Evolutionary conservation across 805 yeast genomes (phyloP), one percentile per base, ranked within the genome.

Genomic region (Scheffersomyces lignosus): DNA sequence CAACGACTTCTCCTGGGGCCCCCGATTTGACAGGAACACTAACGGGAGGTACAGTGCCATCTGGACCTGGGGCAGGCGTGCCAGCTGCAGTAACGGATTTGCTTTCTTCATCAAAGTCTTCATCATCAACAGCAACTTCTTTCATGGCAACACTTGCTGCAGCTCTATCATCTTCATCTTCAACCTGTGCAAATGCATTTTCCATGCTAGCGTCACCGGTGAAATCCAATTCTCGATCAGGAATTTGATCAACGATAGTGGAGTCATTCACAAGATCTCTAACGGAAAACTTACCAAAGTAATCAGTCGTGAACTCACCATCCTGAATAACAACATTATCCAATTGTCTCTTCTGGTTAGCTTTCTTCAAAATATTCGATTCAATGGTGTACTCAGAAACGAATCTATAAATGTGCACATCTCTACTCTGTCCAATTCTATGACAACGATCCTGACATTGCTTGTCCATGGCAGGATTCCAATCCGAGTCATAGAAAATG

Each of bases 381-480:
- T 93, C 99, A 43, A 93, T 93, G 3, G 99, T 93, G 65, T 78
- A 88, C 64, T 93, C 99, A 18, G 96, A 86, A 17, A 93, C 98
- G 62, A 93, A 85, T 43, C 99, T 72, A 67, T 95, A 93, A 39
- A 93, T 93, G 60, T 93, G 99, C 24, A 93, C 99, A 58, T 93
- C 99, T 54, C 99, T 75, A 13, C 95, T 88, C 61, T 93, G 99
- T 5, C 99, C 99, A 59, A 93, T 93, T 71, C 99, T 83, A 60
- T 93, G 99, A 65, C 98, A 93, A 61, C 99, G 81, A 64, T 93
- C 99, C 63, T 93, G 99, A 66, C 99, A 93, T 64, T 93, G 99
- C 56, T 89, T 88, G 60, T 93, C 99, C 97, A 93, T 93, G 1
- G 98, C 96, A 2, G 99, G 99, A 57, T 93, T 93, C 99, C 99